These are phyloP conservation scores for Arthrobotrys conoides DNA, from an alignment of 2,329 filamentous ascomycete genomes.

Conservation along the genomic window DNA sequence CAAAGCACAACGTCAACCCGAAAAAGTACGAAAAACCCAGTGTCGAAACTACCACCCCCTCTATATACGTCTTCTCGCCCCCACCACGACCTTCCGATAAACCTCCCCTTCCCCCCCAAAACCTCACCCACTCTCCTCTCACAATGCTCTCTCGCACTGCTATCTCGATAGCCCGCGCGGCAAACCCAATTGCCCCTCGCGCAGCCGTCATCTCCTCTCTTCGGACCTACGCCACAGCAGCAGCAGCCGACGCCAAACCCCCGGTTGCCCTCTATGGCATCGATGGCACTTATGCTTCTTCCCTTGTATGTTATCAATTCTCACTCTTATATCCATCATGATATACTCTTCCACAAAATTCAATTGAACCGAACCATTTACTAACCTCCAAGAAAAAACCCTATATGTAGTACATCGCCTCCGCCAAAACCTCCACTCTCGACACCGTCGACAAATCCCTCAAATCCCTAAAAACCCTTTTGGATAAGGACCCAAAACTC, in stretches of 20 bases:
- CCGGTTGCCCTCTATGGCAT: constrained; percentile 93
- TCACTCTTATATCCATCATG: not conserved
- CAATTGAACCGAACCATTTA: constrained; percentile 19
- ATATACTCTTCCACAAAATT: not conserved
- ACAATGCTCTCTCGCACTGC: constrained; percentile 59
- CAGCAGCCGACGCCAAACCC: constrained; percentile 78
- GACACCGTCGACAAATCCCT: constrained; percentile 88
- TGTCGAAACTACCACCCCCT: constrained; percentile 34
- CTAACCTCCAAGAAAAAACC: not conserved
- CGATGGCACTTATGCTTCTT: constrained; percentile 98
- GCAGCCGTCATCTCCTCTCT: constrained; percentile 81
- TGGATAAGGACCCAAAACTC: constrained; percentile 89
- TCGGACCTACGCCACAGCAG: constrained; percentile 71
- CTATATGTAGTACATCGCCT: constrained; percentile 85
- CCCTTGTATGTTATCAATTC: constrained; percentile 80
- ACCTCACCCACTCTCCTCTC: not conserved
- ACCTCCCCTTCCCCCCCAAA: constrained; percentile 1
- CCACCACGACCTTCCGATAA: constrained; percentile 20
- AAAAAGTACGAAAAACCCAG: constrained; percentile 34
- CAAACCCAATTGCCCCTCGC: constrained; percentile 73
- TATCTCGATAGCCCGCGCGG: constrained; percentile 60
- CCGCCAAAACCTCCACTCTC: constrained; percentile 85
- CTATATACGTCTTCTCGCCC: constrained; percentile 17
- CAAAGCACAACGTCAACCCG: constrained; percentile 44
- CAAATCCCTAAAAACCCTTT: constrained; percentile 77